Base-by-base conservation (phyloP, 352 stramenopile genomes). In the Pythium phragmiticola region DNA sequence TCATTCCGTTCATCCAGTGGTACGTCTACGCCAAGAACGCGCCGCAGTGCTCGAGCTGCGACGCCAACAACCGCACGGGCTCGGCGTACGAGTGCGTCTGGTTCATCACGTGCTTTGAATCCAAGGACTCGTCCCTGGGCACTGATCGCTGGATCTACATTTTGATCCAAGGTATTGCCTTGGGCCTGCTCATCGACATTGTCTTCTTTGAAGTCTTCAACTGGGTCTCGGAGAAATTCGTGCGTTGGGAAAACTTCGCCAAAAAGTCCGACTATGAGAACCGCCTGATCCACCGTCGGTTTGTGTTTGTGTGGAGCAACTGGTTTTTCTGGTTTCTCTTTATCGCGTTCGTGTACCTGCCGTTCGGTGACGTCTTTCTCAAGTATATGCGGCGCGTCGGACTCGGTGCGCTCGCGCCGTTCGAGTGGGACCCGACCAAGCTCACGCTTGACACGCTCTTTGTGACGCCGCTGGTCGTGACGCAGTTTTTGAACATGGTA, bases 271-370 rank as follows among this genome's bases (percentile, higher is more conserved):
- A 95, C 42, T 86, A 92, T 62, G 87, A 95, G 63, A 91, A 94
- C 70, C 85, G 85, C 1, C 60, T 94, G 33, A 94, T 94, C 37
- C 87, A 94, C 49, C 84, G 88, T 17, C 85, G 83, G 39, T 96
- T 96, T 56, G 83, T 96, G 9, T 96, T 96, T 53, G 86, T 94
- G 37, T 96, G 88, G 88, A 94, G 86, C 68, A 96, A 96, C 71
- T 95, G 88, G 88, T 96, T 96, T 69, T 95, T 94, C 60, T 96
- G 88, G 88, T 96, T 95, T 57, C 65, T 96, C 4, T 94, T 94
- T 53, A 75, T 96, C 19, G 89, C 88, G 26, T 96, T 96, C 58
- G 82, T 96, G n/a, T 96, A 96, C 68, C 42, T 96, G 57, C 88
- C 88, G 26, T 96, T 95, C 65, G 88, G 88, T 8, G 78, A 84